A percentile compares a stretch with the other conserved stretches of the same genome.
These are phyloP conservation scores for Pezicula rhizophila DNA, from an alignment of 2,329 filamentous ascomycete species.

Conservation along the genomic window DNA sequence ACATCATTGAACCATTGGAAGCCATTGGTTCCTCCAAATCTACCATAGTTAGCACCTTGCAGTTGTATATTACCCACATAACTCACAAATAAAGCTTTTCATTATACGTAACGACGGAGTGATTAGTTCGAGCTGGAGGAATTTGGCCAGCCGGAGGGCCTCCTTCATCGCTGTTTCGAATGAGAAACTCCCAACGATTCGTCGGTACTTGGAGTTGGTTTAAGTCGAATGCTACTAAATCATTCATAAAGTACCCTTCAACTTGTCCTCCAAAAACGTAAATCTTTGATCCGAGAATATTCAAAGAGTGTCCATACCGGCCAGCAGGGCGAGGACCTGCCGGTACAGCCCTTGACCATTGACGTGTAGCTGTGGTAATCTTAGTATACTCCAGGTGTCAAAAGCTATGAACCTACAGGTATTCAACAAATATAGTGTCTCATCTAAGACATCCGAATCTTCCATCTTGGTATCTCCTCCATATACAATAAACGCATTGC, in stretches of 20 bases:
- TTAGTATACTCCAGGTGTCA: conserved; percentile 7
- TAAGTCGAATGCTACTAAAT: conserved; percentile 88
- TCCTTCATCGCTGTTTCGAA: conserved; percentile 63
- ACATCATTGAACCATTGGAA: conserved; percentile 98
- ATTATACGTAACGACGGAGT: conserved; percentile 84
- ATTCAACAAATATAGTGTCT: conserved; percentile 93
- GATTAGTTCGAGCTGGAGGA: conserved; percentile 89
- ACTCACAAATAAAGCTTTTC: conserved; percentile 90
- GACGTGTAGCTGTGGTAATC: conserved; percentile 68
- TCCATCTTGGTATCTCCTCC: conserved; percentile 97
- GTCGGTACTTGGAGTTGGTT: conserved; percentile 88
- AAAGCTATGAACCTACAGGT: conserved; percentile 65
- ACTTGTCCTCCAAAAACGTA: conserved; percentile 98
- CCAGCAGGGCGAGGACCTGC: conserved; percentile 80
- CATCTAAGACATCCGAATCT: conserved; percentile 83
- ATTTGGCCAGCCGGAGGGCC: conserved; percentile 56
- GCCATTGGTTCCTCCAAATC: conserved; percentile 96
- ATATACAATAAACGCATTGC: conserved; percentile 98
- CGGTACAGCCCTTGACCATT: conserved; percentile 93
- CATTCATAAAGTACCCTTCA: conserved; percentile 97
- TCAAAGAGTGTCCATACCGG: conserved; percentile 91
- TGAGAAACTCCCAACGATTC: conserved; percentile 92
- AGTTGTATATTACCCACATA: not conserved
- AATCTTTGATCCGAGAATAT: conserved; percentile 93
- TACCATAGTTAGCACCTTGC: conserved; percentile 30